Percentiles rank a stretch among this genome's conserved stretches.
Conservation (phyloP, 495 filamentous ascomycete genomes). For the Chaetomidium leptoderma region DNA sequence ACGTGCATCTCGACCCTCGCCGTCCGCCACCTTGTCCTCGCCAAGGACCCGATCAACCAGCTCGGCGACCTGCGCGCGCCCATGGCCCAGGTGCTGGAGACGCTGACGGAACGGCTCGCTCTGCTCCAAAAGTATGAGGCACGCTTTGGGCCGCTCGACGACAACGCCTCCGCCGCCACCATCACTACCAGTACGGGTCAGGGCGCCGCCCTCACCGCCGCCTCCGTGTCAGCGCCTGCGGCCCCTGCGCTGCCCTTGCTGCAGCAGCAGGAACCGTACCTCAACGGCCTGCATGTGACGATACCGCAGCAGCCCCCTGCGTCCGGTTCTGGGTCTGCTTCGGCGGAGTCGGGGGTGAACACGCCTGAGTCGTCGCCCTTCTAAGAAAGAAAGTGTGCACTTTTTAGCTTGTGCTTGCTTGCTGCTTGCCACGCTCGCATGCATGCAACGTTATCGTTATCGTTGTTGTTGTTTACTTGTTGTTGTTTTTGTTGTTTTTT, state of each 20-base stretch:
- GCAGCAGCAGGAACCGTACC: background rate
- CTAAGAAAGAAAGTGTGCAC: background rate
- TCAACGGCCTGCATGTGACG: background rate
- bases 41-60: slow-evolving; percentile 33
- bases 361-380: slow-evolving; percentile 8
- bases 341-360: background rate
- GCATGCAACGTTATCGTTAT: too few relatives aligned
- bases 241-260: background rate
- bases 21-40: slow-evolving; percentile 58
- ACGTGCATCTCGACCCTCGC: slow-evolving; percentile 54
- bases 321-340: background rate
- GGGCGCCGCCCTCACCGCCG: background rate
- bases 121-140: slow-evolving; percentile 49
- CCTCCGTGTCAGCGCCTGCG: background rate
- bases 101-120: slow-evolving; percentile 39
- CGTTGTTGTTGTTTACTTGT: too few relatives aligned
- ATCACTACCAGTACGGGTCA: too few relatives aligned
- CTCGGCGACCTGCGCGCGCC: slow-evolving; percentile 49
- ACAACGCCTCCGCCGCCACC: background rate
- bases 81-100: slow-evolving; percentile 44
- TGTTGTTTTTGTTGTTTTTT: too few relatives aligned
- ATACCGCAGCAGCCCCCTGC: background rate
- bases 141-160: slow-evolving; percentile 37
- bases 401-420: background rate
- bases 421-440: background rate